Percentiles rank a stretch among this genome's conserved stretches.
Evolutionary conservation across 495 filamentous ascomycete genomes (phyloP).

Genomic region (Hypoxylon fuscum): DNA sequence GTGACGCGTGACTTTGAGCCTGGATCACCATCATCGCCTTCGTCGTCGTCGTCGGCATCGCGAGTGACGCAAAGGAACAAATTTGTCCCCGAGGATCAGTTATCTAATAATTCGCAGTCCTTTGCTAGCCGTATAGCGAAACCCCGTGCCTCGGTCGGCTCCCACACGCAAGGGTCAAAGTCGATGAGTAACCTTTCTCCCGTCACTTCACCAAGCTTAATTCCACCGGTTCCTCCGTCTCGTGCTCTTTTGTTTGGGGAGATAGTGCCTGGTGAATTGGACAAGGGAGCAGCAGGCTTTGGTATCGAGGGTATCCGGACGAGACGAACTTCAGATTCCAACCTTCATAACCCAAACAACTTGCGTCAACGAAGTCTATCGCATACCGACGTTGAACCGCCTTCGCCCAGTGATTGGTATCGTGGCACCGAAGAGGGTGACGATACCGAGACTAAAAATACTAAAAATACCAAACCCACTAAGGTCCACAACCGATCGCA

Average conservation of each 20-base stretch:
- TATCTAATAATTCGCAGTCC: constrained; percentile 59
- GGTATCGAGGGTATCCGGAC: constrained; percentile 55
- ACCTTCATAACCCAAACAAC: constrained; percentile 43
- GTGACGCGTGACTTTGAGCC: constrained; percentile 46
- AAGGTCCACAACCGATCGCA: constrained; percentile 57
- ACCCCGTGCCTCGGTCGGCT: constrained; percentile 50
- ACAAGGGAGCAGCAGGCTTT: constrained; percentile 54
- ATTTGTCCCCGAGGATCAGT: constrained; percentile 52
- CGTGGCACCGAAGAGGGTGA: constrained; percentile 61
- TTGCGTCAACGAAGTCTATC: constrained; percentile 55
- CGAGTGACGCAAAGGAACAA: constrained; percentile 54
- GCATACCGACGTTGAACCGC: constrained; percentile 57
- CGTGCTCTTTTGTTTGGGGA: constrained; percentile 62
- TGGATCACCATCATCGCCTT: constrained; percentile 39
- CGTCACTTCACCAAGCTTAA: constrained; percentile 32
- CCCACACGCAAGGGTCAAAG: constrained; percentile 54
- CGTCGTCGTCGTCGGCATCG: constrained; percentile 29
- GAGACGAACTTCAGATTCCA: constrained; percentile 60
- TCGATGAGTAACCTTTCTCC: constrained; percentile 56
- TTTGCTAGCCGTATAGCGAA: constrained; percentile 62
- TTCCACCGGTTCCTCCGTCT: constrained; percentile 37
- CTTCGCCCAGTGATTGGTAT: constrained; percentile 65
- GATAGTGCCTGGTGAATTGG: constrained; percentile 54
- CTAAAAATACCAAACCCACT: constrained; percentile 42
- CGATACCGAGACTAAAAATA: constrained; percentile 43